Percentiles rank a stretch among this genome's conserved stretches.
phyloP scores from a whole-genome alignment of 192 early-diverging fungal genomes.

The Fimicolochytrium jonesii region DNA sequence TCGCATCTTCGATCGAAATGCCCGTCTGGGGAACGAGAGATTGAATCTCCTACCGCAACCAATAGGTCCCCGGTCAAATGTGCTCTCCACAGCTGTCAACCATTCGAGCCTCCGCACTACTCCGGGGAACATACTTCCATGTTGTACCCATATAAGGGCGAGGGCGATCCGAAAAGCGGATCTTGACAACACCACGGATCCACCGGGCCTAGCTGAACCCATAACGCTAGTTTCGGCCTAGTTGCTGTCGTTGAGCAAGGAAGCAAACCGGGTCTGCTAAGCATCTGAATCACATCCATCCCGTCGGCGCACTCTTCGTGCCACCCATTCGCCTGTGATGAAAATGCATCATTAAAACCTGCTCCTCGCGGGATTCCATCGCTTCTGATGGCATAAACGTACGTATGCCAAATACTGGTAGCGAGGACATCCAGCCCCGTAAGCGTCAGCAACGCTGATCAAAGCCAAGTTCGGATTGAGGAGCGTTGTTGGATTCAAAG shows the following conservation, averaged over 20 bases:
- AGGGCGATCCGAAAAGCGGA: background rate
- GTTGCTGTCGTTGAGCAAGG: conserved; percentile 10
- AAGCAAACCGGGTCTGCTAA: background rate
- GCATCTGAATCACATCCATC: background rate
- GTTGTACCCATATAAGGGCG: background rate
- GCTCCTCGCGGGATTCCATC: too few relatives aligned
- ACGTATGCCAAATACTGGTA: background rate
- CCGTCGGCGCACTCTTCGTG: conserved; percentile 2
- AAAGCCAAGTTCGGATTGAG: background rate
- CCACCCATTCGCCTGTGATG: conserved; percentile 14
- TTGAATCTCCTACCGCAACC: background rate
- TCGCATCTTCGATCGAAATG: background rate
- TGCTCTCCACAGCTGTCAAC: too few relatives aligned
- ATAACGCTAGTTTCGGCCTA: background rate
- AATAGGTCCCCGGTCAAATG: too few relatives aligned
- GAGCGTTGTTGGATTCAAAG: background rate
- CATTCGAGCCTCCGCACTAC: too few relatives aligned
- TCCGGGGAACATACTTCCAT: background rate
- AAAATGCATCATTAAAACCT: too few relatives aligned
- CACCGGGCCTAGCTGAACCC: conserved; percentile 11
- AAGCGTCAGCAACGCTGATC: conserved; percentile 2
- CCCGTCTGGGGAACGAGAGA: conserved; percentile 7
- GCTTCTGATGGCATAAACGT: background rate
- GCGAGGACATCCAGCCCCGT: conserved; percentile 3
- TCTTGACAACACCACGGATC: conserved; percentile 7